Base-by-base conservation (phyloP, 2,329 filamentous ascomycete species). In the Chrysoporthe cubensis region DNA sequence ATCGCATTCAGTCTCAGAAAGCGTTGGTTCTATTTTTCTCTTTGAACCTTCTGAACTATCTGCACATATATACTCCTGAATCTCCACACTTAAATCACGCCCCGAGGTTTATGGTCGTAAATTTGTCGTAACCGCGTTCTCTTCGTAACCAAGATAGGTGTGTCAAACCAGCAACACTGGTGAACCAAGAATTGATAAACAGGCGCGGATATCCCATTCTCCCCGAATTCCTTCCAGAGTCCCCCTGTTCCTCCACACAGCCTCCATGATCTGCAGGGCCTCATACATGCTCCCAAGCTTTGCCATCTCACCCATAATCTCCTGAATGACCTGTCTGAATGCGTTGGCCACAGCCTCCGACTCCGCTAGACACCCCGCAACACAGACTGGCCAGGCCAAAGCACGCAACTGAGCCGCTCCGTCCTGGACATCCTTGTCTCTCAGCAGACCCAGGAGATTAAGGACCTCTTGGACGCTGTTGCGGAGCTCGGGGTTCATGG, bases 211-310 rank as follows among this genome's bases (percentile, higher is more conserved):
- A 54, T 32, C 26, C 50, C 50, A 54, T 16, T 54, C 50, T 2
- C 26, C 13, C 50, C 26, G 50, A 34, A 5, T n/a, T 21, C 21
- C 50, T 26, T 34, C 50, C 4, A 32, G 4, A 13, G 50, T 54
- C 2, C 7, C 26, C 32, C 50, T 54, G 13, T 54, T 34, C 26
- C 13, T 16, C 83, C 83, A 85, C 0, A 84, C 81, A 42, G 74
- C 76, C 72, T 84, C 81, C 80, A 84, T 82, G 32, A 84, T 77
- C 16, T 76, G 75, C 44, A 82, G 72, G 2, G 82, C 81, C 64
- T 81, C 79, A 66, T 75, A 78, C 18, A 82, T 75, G 0, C 82
- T 82, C 1, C 84, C 83, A 67, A 85, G 84, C 1, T 82, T 75
- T 64, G 78, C 77, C 3, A 84, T 69, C 11, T 71, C 72, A 2